Conservation (phyloP, 176 grass and related monocot species). For the Oropetium thomaeum region DNA sequence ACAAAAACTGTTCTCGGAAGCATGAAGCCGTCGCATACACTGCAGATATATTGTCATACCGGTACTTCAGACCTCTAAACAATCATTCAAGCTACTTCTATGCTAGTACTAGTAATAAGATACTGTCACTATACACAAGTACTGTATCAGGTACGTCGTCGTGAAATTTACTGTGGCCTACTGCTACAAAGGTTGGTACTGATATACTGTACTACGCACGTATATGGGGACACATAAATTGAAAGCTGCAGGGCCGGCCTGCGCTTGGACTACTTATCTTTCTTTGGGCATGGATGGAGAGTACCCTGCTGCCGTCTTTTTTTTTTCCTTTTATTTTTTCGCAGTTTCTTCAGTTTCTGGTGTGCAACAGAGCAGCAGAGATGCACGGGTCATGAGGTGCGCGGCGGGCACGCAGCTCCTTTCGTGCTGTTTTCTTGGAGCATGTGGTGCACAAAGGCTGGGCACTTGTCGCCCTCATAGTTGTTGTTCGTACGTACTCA, state of each 20-base stretch:
- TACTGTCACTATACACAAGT: not conserved
- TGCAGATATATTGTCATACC: not conserved
- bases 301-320: conserved; percentile 1
- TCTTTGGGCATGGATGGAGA: not conserved
- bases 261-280: conserved; percentile 43
- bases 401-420: conserved; percentile 4
- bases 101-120: too few relatives aligned
- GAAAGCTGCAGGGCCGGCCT: conserved; percentile 37
- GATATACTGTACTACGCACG: too few relatives aligned
- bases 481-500: not conserved
- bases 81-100: too few relatives aligned
- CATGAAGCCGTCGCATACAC: not conserved
- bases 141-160: not conserved
- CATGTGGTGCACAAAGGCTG: conserved; percentile 32
- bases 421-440: conserved; percentile 15
- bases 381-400: not conserved
- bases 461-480: conserved; percentile 32
- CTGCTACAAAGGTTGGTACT: not conserved
- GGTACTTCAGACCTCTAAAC: not conserved
- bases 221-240: conserved; percentile 18
- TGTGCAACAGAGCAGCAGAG: not conserved
- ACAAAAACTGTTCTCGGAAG: not conserved
- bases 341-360: conserved; percentile 41
- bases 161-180: not conserved
- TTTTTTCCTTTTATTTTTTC: too few relatives aligned